Conservation (phyloP, 768 basidiomycete species). For the Trametopsis cervina region DNA sequence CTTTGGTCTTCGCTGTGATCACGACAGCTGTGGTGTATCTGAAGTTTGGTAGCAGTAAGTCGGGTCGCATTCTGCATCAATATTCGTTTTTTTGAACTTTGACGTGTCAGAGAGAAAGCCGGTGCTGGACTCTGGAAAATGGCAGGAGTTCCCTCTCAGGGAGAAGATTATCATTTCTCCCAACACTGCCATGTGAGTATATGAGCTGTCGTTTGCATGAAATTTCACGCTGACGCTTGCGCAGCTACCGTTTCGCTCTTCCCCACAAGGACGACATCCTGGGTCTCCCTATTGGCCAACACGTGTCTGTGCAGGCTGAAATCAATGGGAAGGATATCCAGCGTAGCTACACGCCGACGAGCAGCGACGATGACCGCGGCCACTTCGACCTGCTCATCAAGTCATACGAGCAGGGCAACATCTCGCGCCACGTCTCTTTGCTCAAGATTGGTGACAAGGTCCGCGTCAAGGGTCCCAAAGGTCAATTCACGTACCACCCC, state of each 20-base stretch:
- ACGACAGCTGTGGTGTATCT: conserved; percentile 44
- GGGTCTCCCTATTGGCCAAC: conserved; percentile 94
- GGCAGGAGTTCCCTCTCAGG: conserved; percentile 76
- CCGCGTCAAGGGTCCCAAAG: conserved; percentile 93
- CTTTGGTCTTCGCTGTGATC: conserved; percentile 45
- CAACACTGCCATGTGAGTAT: conserved; percentile 89
- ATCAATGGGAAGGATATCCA: conserved; percentile 87
- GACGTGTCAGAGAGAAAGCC: conserved; percentile 51
- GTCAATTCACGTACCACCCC: conserved; percentile 81
- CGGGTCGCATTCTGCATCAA: background rate
- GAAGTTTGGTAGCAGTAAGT: conserved; percentile 29
- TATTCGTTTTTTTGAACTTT: no score
- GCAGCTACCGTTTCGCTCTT: conserved; percentile 87
- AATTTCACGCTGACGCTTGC: no score
- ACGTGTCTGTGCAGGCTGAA: conserved; percentile 86
- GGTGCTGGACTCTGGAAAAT: conserved; percentile 65
- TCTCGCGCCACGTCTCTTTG: conserved; percentile 77
- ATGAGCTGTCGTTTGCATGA: no score
- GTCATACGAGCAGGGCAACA: conserved; percentile 97
- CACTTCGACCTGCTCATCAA: conserved; percentile 97
- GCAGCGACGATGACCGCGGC: conserved; percentile 86
- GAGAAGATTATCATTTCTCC: conserved; percentile 83
- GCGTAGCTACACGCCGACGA: conserved; percentile 94
- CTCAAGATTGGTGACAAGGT: conserved; percentile 86
- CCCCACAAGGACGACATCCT: conserved; percentile 70